Base-by-base conservation (phyloP, 177 flowering plant genomes). In the Vitis hybrid region DNA sequence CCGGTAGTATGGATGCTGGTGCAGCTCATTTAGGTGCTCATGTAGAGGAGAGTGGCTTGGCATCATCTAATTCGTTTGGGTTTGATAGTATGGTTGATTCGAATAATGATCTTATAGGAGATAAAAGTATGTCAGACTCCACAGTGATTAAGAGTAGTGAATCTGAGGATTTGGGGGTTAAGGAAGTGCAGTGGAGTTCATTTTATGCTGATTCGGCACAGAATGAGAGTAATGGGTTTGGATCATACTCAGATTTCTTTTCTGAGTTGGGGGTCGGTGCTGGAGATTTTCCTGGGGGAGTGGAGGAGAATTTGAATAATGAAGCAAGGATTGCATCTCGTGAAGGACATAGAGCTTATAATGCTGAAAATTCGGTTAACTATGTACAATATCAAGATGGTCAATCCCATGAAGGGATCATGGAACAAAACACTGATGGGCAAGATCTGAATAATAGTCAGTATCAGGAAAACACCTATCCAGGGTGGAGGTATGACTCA, bases 141-240 rank as follows among this genome's bases (percentile, higher is more conserved):
- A 31, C 56, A 0, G 51, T 58, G 5, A 69, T 72, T n/a, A 71
- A 76, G 49, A 72, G 72, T 69, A 65, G 61, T 74, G 88, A 70
- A 72, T 78, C 88, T 5, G 72, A 64, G 7, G 71, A 58, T 61
- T 50, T 84, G 10, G 80, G 79, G 56, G 78, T 93, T 59, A 91
- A 89, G 83, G 97, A 90, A 82, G 89, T 93, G n/a, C 85, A 86
- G 18, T 93, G 97, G 98, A 88, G 80, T 78, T 68, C 88, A 1
- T 89, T 93, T 69, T 52, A 78, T 78, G 71, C 90, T 15, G 90
- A 88, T 77, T 45, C 76, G 2, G 56, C 68, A 10, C 71, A 74
- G 60, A 66, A 76, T 68, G 84, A 77, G 61, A 67, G 53, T 45
- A 70, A 72, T 66, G 90, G 83, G 8, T 83, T 86, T 71, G 92